Percentiles rank a stretch among this genome's conserved stretches.
phyloP scores from a whole-genome alignment of 2,329 filamentous ascomycete genomes.

The Chrysoporthe cubensis region DNA sequence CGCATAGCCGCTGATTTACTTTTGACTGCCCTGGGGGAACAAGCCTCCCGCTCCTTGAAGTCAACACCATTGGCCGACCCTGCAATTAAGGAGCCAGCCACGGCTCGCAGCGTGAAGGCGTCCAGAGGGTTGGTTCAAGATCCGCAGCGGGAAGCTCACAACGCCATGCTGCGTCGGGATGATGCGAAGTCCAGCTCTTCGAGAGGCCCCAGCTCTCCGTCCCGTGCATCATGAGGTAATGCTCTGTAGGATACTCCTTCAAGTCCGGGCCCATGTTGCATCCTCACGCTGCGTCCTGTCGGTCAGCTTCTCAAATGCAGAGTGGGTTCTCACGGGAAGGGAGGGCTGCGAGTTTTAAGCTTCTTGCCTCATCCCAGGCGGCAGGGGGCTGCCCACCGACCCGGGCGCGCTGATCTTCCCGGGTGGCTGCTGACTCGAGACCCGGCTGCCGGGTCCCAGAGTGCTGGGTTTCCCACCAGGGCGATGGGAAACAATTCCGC shows the following conservation, averaged over 20 bases:
- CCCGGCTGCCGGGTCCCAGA: slow-evolving; percentile 20
- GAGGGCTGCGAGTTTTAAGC: slow-evolving; percentile 11
- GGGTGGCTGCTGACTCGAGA: slow-evolving; percentile 30
- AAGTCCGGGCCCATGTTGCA: neutral
- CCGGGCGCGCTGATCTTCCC: slow-evolving; percentile 25
- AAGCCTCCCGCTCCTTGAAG: slow-evolving; percentile 6
- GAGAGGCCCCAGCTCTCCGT: neutral
- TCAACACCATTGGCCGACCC: slow-evolving; percentile 13
- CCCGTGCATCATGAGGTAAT: neutral
- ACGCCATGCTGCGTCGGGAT: neutral
- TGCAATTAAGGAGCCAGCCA: slow-evolving; percentile 20
- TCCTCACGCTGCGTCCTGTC: neutral
- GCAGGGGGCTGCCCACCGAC: slow-evolving; percentile 21
- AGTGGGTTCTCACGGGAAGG: neutral
- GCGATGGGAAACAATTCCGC: slow-evolving; percentile 20
- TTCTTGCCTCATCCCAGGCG: slow-evolving; percentile 20
- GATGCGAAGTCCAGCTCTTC: neutral
- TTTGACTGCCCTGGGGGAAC: slow-evolving; percentile 5
- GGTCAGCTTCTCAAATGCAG: neutral
- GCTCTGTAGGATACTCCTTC: neutral
- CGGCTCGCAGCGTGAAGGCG: neutral
- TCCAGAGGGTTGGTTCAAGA: slow-evolving; percentile 6
- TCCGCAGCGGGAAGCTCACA: neutral
- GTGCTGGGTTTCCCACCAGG: slow-evolving; percentile 27
- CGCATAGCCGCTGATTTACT: slow-evolving; percentile 15